Base-by-base conservation (phyloP, 2,329 filamentous ascomycete species). In the Tolypocladium capitatum region DNA sequence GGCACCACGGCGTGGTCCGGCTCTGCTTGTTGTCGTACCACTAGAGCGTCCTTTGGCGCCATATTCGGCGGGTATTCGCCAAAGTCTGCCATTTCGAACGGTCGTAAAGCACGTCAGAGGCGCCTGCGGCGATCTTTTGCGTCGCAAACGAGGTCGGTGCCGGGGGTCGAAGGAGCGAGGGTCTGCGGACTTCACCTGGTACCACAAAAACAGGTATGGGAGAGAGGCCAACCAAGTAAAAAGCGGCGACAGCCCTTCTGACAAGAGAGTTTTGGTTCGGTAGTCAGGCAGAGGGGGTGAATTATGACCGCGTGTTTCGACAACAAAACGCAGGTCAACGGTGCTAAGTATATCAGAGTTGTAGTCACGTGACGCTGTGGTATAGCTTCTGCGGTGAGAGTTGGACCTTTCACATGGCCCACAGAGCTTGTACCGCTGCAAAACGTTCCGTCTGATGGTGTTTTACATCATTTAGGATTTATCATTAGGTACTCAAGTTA, bases 61-160 rank as follows among this genome's bases (percentile, higher is more conserved):
- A 83, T 81, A 52, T 83, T 81, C 16, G 80, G 76, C 64, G 80
- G 78, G 55, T 82, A 83, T 46, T 80, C 75, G 53, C 72, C 71
- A 54, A 83, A 79, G 56, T 77, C 71, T 35, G 76, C 70, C 80
- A 83, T 83, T 4, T 50, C 69, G 53, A 43, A 38, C 14, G 16
- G 38, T 13, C 24, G 24, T 18, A 5, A 18, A 30, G 38, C 24
- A 24, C 38, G 24, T 30, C 38, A 18, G 16, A 41, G 38, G n/a
- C 38, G 24, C 38, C 38, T 30, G 16, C 9, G 24, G 11, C 16
- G 38, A 42, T 42, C 24, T 28, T 18, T 18, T 18, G 38, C 24
- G 38, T 18, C 24, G 38, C 38, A 10, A 42, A 30, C 24, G 24
- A 28, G 24, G 16, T 9, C 9, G 24, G 16, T 30, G 24, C 16